Evolutionary conservation across 2,329 filamentous ascomycete species (phyloP).

Genomic region (Curvularia lunata): DNA sequence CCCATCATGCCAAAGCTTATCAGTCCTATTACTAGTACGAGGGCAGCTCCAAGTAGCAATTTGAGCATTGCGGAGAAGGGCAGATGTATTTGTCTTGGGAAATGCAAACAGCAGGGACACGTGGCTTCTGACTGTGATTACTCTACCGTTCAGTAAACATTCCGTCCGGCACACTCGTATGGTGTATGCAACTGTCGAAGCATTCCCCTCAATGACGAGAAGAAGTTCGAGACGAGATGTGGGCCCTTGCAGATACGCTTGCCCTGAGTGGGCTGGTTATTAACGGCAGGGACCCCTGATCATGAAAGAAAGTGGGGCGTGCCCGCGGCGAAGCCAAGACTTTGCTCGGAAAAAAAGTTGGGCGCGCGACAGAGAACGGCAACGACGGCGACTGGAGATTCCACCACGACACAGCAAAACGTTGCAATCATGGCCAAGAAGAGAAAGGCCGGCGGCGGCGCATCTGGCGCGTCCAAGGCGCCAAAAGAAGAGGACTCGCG

Average conservation of each 20-base stretch:
- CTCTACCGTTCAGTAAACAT: not conserved
- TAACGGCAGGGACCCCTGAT: not conserved
- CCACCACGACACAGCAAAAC: not conserved
- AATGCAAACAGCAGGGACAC: not conserved
- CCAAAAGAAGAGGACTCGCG: conserved; percentile 56
- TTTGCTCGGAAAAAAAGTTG: conserved; percentile 36
- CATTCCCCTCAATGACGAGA: not conserved
- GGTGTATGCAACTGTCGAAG: not conserved
- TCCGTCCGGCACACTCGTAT: not conserved
- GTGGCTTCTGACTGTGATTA: conserved; percentile 4
- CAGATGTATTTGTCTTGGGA: not conserved
- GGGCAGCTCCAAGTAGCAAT: conserved; percentile 46
- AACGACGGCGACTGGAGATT: conserved; percentile 11
- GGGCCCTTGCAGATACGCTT: not conserved
- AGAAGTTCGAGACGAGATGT: not conserved
- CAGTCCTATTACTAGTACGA: conserved; percentile 44
- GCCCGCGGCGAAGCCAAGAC: conserved; percentile 38
- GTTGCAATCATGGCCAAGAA: conserved; percentile 59
- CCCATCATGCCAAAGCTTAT: conserved; percentile 65
- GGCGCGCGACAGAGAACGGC: conserved; percentile 13
- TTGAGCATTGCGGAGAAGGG: conserved; percentile 39
- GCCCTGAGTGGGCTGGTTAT: not conserved
- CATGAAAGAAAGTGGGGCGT: not conserved
- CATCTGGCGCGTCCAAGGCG: conserved; percentile 45
- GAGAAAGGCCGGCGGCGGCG: conserved; percentile 70